A percentile compares a stretch with the other conserved stretches of the same genome.
phyloP scores from a whole-genome alignment of 371 early-diverging fungal species.

The Nematocida sp. region DNA sequence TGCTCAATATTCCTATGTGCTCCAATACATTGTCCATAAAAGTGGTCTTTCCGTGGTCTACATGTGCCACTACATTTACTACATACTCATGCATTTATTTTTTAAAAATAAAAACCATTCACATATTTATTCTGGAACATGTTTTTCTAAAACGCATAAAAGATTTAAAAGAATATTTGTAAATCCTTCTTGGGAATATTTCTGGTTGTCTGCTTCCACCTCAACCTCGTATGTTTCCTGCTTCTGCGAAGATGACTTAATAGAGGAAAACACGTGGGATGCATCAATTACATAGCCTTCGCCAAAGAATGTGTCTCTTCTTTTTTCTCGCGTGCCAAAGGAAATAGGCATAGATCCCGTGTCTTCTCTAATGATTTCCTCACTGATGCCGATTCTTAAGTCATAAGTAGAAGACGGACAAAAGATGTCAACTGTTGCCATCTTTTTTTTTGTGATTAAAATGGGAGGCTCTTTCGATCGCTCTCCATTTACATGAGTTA shows the following conservation, averaged over 20 bases:
- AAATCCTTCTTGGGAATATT: conserved; percentile 13
- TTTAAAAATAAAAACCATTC: background rate
- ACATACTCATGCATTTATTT: conserved; percentile 31
- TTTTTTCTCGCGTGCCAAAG: conserved; percentile 15
- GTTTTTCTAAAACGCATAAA: background rate
- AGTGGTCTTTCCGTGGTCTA: conserved; percentile 97
- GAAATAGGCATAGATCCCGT: background rate
- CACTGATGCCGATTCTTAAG: conserved; percentile 38
- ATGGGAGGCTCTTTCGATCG: background rate
- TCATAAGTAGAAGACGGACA: conserved; percentile 37
- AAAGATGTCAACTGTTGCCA: conserved; percentile 27
- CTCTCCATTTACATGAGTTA: conserved; percentile 28
- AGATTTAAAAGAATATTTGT: conserved; percentile 16
- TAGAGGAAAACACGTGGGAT: conserved; percentile 3
- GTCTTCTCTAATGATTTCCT: conserved; percentile 49
- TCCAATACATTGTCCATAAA: conserved; percentile 90
- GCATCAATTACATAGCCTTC: conserved; percentile 26
- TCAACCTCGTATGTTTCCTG: conserved; percentile 32
- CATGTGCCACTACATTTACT: conserved; percentile 82
- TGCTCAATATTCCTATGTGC: conserved; percentile 88
- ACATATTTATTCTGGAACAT: background rate
- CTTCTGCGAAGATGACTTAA: background rate
- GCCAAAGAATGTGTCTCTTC: conserved; percentile 2
- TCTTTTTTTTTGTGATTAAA: conserved; percentile 34
- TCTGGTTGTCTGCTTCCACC: conserved; percentile 36